Base-by-base conservation (phyloP, 2,329 filamentous ascomycete species). In the Ophiostoma fasciatum region DNA sequence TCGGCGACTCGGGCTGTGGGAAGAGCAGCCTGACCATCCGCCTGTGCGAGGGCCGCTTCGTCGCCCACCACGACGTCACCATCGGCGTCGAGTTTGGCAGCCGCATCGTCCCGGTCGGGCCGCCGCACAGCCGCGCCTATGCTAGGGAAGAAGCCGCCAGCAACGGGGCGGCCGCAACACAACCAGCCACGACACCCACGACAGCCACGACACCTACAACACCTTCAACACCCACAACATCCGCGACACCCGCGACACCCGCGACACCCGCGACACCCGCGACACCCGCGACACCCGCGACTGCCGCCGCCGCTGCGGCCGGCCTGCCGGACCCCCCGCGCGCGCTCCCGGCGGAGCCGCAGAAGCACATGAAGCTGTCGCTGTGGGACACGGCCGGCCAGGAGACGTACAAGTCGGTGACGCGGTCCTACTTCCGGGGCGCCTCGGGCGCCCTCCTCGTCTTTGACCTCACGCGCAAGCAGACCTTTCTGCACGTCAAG, bases 361-460 rank as follows among this genome's bases (percentile, higher is more conserved):
- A 78, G 55, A 78, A 74, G 50, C 79, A 88, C 61, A 94, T 94
- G 85, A 94, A 94, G 60, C 70, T 94, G 5, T 84, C 78, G 30
- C 66, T 96, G 10, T 96, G 88, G 88, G 88, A 94, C 54, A 96
- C 88, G 1, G 88, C 88, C 13, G 88, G 88, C 19, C 88, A 96
- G 57, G 88, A 96, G 63, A 94, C 85, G 11, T 96, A 96, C 66
- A 94, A 94, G 57, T 88, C 81, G 30, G 90, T 96, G 40, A 96
- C 88, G 8, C 70, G 88, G 37, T 90, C 82, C 42, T 94, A 94
- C 62, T 94, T 94, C 59, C 79, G 87, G 36, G 87, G 85, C 49
- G 71, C 71, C 13, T 71, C 66, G 19, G 71, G 71, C 40, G 71
- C 70, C 31, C 68, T 98, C 12, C 73, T 98, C 19, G 90, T 98